Evolutionary conservation across 768 basidiomycete genomes (phyloP), one percentile per base, ranked within the genome.

Genomic region (Rubroboletus satanas): DNA sequence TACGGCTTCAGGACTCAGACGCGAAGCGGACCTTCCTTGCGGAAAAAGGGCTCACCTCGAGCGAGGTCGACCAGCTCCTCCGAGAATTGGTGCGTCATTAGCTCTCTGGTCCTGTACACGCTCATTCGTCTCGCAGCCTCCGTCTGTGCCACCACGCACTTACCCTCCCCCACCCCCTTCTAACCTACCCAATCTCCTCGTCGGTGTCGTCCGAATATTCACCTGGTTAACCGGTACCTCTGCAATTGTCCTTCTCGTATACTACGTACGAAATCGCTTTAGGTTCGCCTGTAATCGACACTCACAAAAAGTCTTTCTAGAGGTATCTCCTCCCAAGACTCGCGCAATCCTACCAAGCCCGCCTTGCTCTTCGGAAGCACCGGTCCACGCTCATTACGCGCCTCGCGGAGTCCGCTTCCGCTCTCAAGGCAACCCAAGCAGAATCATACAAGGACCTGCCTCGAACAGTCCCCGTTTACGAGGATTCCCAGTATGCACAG

Each of bases 141-240:
- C 85, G 9, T 54, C 68, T 6, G 69, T 91, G 35, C 88, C 88
- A 18, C 87, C 88, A 0, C 79, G 87, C 59, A 83, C 84, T 45
- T 91, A 91, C 62, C 88, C 88, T 4, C 81, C 79, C 56, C 79
- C 76, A 11, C 80, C 83, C 5, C 87, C 87, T 3, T 90, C 88
- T 4, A 82, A 79, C 61, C 71, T 91, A 1, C 88, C 88, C 0
- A 76, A 77, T 43, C 76, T 90, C 37, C 71, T 91, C n/a, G 67
- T 83, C 11, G 87, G 84, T 3, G 69, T 84, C 17, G 70, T 75
- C 26, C 79, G 86, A 41, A 69, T 89, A 18, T 78, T 87, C 47
- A 72, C 73, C 7, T 91, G 88, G 90, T 64, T 88, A 52, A 75
- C 79, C 2, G 85, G 89, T 6, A 79, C 85, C 10, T 83, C 85